A percentile compares a stretch with the other conserved stretches of the same genome.
Conservation (phyloP, 2,329 filamentous ascomycete genomes). For the Aaosphaeria arxii region DNA sequence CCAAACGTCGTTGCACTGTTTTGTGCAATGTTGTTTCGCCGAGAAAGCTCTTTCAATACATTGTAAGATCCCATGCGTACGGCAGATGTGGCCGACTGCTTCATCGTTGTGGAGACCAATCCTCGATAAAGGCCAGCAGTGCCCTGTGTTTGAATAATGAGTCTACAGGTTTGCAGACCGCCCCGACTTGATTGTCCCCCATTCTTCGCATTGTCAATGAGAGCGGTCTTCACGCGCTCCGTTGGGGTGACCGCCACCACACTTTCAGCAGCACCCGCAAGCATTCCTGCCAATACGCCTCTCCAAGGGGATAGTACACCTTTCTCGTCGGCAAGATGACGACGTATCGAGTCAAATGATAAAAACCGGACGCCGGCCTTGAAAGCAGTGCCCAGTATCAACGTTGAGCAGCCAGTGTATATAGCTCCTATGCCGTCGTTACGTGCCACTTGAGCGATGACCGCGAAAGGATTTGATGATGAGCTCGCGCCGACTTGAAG, state of each 20-base stretch:
- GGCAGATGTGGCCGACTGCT: constrained; percentile 48
- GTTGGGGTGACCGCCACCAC: constrained; percentile 29
- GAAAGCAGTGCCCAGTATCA: constrained; percentile 26
- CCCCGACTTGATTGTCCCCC: constrained; percentile 16
- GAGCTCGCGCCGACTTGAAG: constrained; percentile 11
- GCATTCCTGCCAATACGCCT: constrained; percentile 23
- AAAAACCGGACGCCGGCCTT: constrained; percentile 32
- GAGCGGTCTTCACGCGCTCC: constrained; percentile 28
- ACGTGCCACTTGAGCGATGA: constrained; percentile 15
- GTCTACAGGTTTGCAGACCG: constrained; percentile 13
- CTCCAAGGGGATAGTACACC: constrained; percentile 21
- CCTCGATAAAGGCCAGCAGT: constrained; percentile 46
- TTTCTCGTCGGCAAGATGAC: constrained; percentile 19
- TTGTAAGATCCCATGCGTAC: constrained; percentile 52
- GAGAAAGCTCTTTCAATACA: constrained; percentile 39
- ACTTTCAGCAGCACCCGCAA: constrained; percentile 25
- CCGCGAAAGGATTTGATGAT: constrained; percentile 16
- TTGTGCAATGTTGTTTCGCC: constrained; percentile 15
- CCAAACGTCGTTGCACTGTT: constrained; percentile 22
- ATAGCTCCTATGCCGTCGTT: constrained; percentile 23
- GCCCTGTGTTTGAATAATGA: constrained; percentile 40
- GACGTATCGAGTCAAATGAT: constrained; percentile 27
- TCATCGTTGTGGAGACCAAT: constrained; percentile 45
- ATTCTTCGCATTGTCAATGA: constrained; percentile 31
- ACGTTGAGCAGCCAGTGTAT: constrained; percentile 28